Percentiles rank a stretch among this genome's conserved stretches.
Conservation (phyloP, 106 monocot species). For the Dioscorea zingiberensis region DNA sequence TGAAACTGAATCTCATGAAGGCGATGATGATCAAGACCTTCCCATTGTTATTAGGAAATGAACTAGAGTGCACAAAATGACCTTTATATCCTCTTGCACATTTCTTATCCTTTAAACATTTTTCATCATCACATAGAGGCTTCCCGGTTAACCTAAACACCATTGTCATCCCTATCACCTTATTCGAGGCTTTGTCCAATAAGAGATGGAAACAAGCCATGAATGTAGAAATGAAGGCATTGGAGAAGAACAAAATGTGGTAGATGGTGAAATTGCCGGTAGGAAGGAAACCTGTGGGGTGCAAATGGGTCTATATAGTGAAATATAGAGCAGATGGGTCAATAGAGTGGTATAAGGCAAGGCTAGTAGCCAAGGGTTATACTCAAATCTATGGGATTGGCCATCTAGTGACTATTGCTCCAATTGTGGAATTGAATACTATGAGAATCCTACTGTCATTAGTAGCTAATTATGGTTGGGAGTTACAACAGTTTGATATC, state of each 20-base stretch:
- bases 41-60: constrained; percentile 13
- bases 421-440: not conserved
- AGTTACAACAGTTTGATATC: constrained; percentile 2
- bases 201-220: too few species aligned
- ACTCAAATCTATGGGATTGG: not conserved
- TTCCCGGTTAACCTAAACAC: too few species aligned
- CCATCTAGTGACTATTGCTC: not conserved
- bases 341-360: not conserved
- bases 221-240: too few species aligned
- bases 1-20: not conserved
- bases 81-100: not conserved
- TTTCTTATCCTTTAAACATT: not conserved
- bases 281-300: not conserved
- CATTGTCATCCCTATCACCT: too few species aligned
- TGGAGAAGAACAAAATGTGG: constrained; percentile 1
- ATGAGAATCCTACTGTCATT: not conserved
- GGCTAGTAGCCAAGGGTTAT: not conserved
- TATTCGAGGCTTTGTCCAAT: too few species aligned
- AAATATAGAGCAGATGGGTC: not conserved
- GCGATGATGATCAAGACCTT: not conserved
- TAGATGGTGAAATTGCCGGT: not conserved
- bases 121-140: too few species aligned
- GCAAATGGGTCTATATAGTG: not conserved
- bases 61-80: not conserved
- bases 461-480: constrained; percentile 1